Evolutionary conservation across 306 rosid species (phyloP), one percentile per base, ranked within the genome.

Genomic region (Hylodesmum podocarpum): DNA sequence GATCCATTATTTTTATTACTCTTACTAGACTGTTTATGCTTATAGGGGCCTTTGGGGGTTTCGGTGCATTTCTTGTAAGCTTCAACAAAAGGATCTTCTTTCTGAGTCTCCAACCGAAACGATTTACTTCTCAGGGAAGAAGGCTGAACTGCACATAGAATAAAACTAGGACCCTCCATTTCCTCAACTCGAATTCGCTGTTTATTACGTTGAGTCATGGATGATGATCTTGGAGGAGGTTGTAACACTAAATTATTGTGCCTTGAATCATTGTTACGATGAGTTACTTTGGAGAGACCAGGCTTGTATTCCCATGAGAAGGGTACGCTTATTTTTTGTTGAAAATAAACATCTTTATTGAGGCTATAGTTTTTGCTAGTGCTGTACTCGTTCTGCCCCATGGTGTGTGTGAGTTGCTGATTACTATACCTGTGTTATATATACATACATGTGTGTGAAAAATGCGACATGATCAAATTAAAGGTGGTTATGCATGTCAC

Each of bases 261-360:
- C 53, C 16, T 54, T 7, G 28, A 2, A 16, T 59, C 51, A 8
- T 28, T 75, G 9, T 81, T 76, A 11, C 43, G 65, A 31, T n/a
- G 33, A 1, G 24, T 44, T 21, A 66, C 15, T 71, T 79, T 87
- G 79, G 85, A 80, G 50, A 84, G 70, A n/a, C 93, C 88, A 2
- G 91, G 88, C 47, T 78, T 55, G 70, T 46, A 55, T 82, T 86
- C 89, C 90, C 91, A 86, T n/a, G 86, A 78, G 81, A 87, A 87
- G 0, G 94, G 89, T 1, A 86, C 80, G 12, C 63, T 80, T 14
- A 36, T 16, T 0, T 34, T 61, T 14, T 61, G 11, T 28, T 74
- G 5, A 37, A 6, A 39, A 9, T 21, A 72, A 67, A 21, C 62
- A 8, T 83, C 75, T 5, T 66, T 33, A 7, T 64, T 31, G 4